phyloP scores from a whole-genome alignment of 345 rosid genomes.

The Noccaea caerulescens region DNA sequence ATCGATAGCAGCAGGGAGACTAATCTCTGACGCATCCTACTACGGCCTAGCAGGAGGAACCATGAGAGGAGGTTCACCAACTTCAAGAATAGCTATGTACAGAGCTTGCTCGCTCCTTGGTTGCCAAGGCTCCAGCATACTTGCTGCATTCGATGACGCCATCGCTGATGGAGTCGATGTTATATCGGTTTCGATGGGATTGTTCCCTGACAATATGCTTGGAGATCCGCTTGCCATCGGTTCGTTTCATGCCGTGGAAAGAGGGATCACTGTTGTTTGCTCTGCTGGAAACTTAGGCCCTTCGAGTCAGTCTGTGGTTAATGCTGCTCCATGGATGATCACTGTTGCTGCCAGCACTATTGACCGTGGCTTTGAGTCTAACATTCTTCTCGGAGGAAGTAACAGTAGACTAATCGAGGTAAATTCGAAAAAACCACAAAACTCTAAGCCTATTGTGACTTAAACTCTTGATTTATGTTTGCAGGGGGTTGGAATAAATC shows the following conservation, averaged over 20 bases:
- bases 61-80: constrained; percentile 44
- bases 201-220: constrained; percentile 21
- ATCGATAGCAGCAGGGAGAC: constrained; percentile 39
- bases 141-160: constrained; percentile 45
- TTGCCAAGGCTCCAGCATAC: constrained; percentile 36
- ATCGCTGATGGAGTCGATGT: constrained; percentile 44
- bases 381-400: constrained; percentile 45
- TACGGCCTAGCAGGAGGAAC: constrained; percentile 39
- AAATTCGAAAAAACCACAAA: background rate
- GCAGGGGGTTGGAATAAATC: constrained; percentile 76
- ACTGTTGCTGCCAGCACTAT: constrained; percentile 60
- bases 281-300: constrained; percentile 59
- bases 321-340: constrained; percentile 64
- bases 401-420: constrained; percentile 20
- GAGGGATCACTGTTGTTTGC: constrained; percentile 46
- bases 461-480: background rate
- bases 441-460: background rate
- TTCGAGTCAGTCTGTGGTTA: constrained; percentile 46
- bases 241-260: constrained; percentile 44
- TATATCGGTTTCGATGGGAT: constrained; percentile 41
- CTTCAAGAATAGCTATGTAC: constrained; percentile 41
- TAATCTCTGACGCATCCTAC: constrained; percentile 40
- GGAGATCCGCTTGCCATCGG: constrained; percentile 45
- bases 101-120: constrained; percentile 38
- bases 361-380: constrained; percentile 55